phyloP scores from a whole-genome alignment of 768 basidiomycete genomes.

The Lactifluus piperatus region DNA sequence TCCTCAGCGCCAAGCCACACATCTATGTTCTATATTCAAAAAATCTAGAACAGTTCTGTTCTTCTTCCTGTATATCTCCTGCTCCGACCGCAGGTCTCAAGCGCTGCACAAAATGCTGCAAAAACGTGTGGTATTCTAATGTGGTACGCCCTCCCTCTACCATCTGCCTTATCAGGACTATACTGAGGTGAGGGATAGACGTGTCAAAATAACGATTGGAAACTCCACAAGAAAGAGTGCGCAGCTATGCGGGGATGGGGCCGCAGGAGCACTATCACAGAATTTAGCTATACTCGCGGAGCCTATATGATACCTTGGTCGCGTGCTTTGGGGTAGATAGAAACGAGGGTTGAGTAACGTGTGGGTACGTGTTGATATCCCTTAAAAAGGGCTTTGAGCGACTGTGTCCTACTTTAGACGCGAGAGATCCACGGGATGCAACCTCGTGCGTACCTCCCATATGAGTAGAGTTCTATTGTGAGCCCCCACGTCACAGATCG shows the following conservation, averaged over 20 bases:
- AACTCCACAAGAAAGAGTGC: constrained; percentile 73
- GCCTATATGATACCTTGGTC: constrained; percentile 68
- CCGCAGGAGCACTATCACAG: constrained; percentile 37
- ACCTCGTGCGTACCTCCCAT: constrained; percentile 49
- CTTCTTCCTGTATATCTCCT: constrained; percentile 49
- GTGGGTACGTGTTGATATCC: constrained; percentile 41
- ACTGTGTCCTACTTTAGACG: constrained; percentile 33
- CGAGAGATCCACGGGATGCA: constrained; percentile 62
- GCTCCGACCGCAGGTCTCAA: constrained; percentile 37
- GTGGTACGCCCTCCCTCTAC: constrained; percentile 36
- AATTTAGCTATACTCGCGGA: constrained; percentile 56
- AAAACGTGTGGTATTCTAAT: constrained; percentile 66
- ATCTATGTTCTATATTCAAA: constrained; percentile 55
- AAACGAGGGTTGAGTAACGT: constrained; percentile 42
- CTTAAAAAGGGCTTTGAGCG: neutral
- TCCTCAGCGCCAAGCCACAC: constrained; percentile 53
- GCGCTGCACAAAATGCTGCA: constrained; percentile 72
- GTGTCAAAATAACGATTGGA: constrained; percentile 73
- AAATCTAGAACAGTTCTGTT: constrained; percentile 57
- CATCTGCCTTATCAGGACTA: neutral
- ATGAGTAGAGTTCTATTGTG: neutral
- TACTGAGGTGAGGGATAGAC: constrained; percentile 29
- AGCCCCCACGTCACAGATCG: constrained; percentile 39
- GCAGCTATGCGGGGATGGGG: constrained; percentile 53
- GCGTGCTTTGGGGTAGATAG: constrained; percentile 60